Conservation (phyloP, 2,329 filamentous ascomycete genomes). For the Aspergillus novofumigatus region DNA sequence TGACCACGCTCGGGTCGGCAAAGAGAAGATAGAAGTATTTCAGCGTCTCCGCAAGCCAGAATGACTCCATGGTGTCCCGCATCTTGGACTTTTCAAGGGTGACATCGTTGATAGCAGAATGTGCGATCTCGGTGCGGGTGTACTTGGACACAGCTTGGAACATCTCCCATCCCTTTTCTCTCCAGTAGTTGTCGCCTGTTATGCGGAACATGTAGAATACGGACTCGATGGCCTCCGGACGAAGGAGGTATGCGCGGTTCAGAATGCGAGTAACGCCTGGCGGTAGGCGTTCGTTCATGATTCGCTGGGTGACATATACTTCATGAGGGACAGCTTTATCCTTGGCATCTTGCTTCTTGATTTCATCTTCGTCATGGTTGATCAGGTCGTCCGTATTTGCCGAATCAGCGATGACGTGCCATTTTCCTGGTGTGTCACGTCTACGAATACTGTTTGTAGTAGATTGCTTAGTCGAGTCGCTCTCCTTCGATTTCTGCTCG, state of each 20-base stretch:
- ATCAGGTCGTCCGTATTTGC: slow-evolving; percentile 1
- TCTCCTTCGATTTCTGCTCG: slow-evolving; percentile 11
- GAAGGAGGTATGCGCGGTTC: slow-evolving; percentile 38
- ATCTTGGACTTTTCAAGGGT: slow-evolving; percentile 45
- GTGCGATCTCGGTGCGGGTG: slow-evolving; percentile 59
- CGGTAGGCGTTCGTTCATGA: slow-evolving; percentile 43
- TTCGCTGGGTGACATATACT: slow-evolving; percentile 35
- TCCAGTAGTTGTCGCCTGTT: slow-evolving; percentile 62
- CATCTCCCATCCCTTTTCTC: slow-evolving; percentile 70
- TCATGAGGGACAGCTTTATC: slow-evolving; percentile 29
- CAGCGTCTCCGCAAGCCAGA: slow-evolving; percentile 58
- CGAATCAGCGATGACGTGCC: slow-evolving; percentile 14
- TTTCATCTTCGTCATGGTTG: neutral
- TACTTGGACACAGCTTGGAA: slow-evolving; percentile 60
- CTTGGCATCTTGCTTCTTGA: slow-evolving; percentile 5
- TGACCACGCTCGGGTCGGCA: slow-evolving; percentile 41
- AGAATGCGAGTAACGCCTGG: slow-evolving; percentile 39
- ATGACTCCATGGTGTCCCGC: slow-evolving; percentile 68
- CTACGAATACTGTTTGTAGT: slow-evolving; percentile 5
- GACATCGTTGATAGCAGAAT: slow-evolving; percentile 65
- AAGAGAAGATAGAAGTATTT: slow-evolving; percentile 48
- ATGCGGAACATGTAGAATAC: slow-evolving; percentile 74
- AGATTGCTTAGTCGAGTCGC: neutral
- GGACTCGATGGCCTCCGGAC: slow-evolving; percentile 74
- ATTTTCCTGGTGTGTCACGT: slow-evolving; percentile 14